Evolutionary conservation across 2,329 filamentous ascomycete species (phyloP).

Genomic region (Blastomyces silverae): DNA sequence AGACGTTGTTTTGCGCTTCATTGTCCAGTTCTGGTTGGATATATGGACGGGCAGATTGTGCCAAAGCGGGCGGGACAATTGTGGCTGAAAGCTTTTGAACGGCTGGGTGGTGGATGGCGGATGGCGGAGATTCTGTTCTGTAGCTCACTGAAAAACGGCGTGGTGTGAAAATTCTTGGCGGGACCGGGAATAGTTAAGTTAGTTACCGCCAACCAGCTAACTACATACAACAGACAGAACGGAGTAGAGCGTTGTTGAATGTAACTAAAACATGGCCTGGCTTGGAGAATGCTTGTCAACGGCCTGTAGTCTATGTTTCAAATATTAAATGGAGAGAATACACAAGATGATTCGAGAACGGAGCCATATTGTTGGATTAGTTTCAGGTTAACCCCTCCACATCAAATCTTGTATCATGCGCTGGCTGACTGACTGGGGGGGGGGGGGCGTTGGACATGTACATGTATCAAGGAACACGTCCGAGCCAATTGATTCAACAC

Average conservation of each 20-base stretch:
- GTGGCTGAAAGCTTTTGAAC: too few species aligned
- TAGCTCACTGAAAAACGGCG: not conserved
- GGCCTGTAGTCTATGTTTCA: not conserved
- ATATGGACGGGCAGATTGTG: not conserved
- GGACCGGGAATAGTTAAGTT: too few species aligned
- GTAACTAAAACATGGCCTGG: not conserved
- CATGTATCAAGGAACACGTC: too few species aligned
- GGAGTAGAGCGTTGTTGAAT: too few species aligned
- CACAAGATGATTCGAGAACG: not conserved
- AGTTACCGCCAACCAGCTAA: too few species aligned
- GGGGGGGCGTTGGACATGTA: too few species aligned
- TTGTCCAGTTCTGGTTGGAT: conserved; percentile 17
- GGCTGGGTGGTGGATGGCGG: not conserved
- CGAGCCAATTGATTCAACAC: too few species aligned
- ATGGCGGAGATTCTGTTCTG: not conserved
- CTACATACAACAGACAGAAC: too few species aligned
- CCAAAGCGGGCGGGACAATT: not conserved
- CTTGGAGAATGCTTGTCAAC: not conserved
- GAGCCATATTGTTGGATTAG: too few species aligned
- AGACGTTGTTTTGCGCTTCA: conserved; percentile 42
- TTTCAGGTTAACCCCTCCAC: not conserved
- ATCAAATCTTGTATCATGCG: too few species aligned
- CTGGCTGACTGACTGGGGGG: too few species aligned
- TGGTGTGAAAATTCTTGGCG: too few species aligned
- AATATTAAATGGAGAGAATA: not conserved